Evolutionary conservation across 2,329 filamentous ascomycete genomes (phyloP).

Genomic region (Juglanconis sp.): DNA sequence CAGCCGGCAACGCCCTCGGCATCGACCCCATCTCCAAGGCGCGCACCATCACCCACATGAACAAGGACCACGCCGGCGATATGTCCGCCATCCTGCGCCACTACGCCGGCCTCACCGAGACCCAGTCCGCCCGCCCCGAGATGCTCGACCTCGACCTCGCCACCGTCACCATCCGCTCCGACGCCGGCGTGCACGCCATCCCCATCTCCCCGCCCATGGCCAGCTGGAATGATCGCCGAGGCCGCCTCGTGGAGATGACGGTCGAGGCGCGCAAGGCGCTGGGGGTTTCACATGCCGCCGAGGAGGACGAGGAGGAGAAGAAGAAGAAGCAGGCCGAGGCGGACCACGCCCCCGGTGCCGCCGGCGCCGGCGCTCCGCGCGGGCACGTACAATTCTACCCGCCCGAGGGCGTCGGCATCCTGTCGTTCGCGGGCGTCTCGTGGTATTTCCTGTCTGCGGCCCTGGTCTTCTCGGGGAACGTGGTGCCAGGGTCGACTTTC

Average conservation of each 20-base stretch:
- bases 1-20: slow-evolving; percentile 1
- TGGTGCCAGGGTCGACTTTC: slow-evolving; percentile 42
- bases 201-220: slow-evolving; percentile 68
- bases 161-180: slow-evolving; percentile 58
- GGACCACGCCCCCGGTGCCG: slow-evolving; percentile 41
- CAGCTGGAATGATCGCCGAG: slow-evolving; percentile 64
- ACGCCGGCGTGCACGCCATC: slow-evolving; percentile 48
- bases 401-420: slow-evolving; percentile 43
- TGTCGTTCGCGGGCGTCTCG: slow-evolving; percentile 52
- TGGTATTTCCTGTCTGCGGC: slow-evolving; percentile 43
- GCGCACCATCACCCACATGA: slow-evolving; percentile 75
- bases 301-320: slow-evolving; percentile 32
- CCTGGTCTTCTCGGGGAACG: slow-evolving; percentile 8
- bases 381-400: slow-evolving; percentile 36
- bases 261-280: slow-evolving; percentile 55
- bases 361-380: slow-evolving; percentile 20
- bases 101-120: slow-evolving; percentile 56
- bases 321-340: too few relatives aligned
- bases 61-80: slow-evolving; percentile 72
- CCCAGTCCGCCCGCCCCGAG: slow-evolving; percentile 34
- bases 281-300: slow-evolving; percentile 37
- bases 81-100: slow-evolving; percentile 76
- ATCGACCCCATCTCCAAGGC: slow-evolving; percentile 23
- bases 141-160: slow-evolving; percentile 65
- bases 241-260: slow-evolving; percentile 70